Conservation (phyloP, 2,329 filamentous ascomycete species). For the Penicillium sp. region DNA sequence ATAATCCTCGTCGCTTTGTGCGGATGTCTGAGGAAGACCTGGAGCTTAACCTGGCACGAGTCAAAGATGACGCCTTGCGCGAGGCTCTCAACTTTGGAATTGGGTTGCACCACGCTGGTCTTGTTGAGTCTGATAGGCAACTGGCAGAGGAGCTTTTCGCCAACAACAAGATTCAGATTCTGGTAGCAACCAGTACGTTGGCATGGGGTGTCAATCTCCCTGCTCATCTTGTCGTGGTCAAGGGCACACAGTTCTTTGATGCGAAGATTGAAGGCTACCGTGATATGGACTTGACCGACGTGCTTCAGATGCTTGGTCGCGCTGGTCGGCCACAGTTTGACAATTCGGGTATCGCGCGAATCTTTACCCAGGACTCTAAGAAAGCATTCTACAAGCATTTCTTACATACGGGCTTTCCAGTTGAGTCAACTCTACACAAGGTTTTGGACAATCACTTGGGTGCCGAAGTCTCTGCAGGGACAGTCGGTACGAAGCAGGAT, state of each 20-base stretch:
- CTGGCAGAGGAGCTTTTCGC: conserved; percentile 90
- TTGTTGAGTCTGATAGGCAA: conserved; percentile 89
- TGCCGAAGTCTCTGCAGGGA: conserved; percentile 89
- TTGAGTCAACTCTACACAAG: conserved; percentile 92
- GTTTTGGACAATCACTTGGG: conserved; percentile 95
- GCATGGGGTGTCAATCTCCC: conserved; percentile 98
- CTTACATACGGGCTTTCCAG: conserved; percentile 92
- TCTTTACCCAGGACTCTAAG: conserved; percentile 95
- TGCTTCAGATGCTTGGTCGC: conserved; percentile 94
- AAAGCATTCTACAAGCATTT: conserved; percentile 99
- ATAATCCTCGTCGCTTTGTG: conserved; percentile 88
- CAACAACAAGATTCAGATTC: conserved; percentile 95
- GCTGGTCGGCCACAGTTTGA: conserved; percentile 96
- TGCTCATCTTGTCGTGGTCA: conserved; percentile 93
- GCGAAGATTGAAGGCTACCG: conserved; percentile 96
- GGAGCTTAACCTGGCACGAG: conserved; percentile 74
- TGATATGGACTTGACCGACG: conserved; percentile 98
- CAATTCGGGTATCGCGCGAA: conserved; percentile 87
- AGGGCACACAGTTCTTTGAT: conserved; percentile 96
- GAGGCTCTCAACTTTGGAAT: conserved; percentile 98
- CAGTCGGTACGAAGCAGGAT: conserved; percentile 90
- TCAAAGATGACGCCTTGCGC: conserved; percentile 86
- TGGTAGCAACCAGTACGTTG: conserved; percentile 90
- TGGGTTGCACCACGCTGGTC: conserved; percentile 90
- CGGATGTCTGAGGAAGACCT: conserved; percentile 93